Evolutionary conservation across 306 rosid genomes (phyloP).

Genomic region (Parietaria judaica): DNA sequence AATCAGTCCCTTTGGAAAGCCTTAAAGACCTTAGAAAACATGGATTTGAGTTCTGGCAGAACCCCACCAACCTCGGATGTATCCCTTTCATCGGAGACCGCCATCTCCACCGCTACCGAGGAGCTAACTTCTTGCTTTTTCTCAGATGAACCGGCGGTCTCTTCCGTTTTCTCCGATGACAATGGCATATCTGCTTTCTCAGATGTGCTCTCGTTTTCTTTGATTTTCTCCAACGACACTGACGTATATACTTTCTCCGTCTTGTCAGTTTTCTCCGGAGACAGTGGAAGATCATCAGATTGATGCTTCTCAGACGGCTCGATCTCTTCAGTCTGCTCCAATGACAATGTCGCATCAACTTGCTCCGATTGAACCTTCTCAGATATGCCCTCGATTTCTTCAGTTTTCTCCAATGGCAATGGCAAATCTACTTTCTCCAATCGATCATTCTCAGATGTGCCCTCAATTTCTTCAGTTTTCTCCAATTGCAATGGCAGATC

Average conservation of each 20-base stretch:
- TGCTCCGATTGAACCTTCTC: conserved; percentile 10
- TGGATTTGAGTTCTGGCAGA: conserved; percentile 8
- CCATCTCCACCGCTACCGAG: conserved; percentile 10
- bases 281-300: conserved; percentile 5
- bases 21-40: background rate
- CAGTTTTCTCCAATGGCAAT: background rate
- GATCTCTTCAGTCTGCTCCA: conserved; percentile 2
- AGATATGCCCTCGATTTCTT: conserved; percentile 2
- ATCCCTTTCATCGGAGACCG: conserved; percentile 13
- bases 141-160: conserved; percentile 8
- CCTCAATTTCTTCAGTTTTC: conserved; percentile 6
- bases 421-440: conserved; percentile 4
- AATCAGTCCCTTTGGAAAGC: conserved; percentile 1
- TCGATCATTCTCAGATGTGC: conserved; percentile 6
- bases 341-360: background rate
- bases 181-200: conserved; percentile 5
- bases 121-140: conserved; percentile 9
- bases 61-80: conserved; percentile 26
- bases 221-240: background rate
- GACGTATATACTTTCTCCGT: background rate
- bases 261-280: background rate
- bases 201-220: conserved; percentile 2
- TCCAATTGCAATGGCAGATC: background rate
- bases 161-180: conserved; percentile 4
- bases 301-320: conserved; percentile 8